A percentile compares a stretch with the other conserved stretches of the same genome.
These are phyloP conservation scores for Fonsecaea pedrosoi DNA, from an alignment of 2,329 filamentous ascomycete genomes.

Conservation along the genomic window DNA sequence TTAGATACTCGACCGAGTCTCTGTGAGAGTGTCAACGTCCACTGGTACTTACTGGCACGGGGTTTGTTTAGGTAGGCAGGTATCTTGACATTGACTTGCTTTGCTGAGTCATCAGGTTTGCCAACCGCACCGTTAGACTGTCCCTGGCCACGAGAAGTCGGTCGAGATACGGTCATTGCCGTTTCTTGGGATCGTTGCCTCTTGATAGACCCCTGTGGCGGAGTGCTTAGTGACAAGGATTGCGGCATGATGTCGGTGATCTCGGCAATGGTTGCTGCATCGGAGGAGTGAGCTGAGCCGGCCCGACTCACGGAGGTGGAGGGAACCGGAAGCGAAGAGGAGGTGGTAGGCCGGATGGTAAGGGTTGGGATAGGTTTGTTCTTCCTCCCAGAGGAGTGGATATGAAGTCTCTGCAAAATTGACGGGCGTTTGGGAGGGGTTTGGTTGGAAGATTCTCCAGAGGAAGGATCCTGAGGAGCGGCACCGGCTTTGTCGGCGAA, in stretches of 20 bases:
- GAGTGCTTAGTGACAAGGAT: slow-evolving; percentile 34
- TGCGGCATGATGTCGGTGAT: slow-evolving; percentile 39
- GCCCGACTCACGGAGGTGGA: slow-evolving; percentile 31
- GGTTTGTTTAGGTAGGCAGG: slow-evolving; percentile 39
- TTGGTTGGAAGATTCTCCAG: slow-evolving; percentile 33
- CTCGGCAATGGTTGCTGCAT: slow-evolving; percentile 37
- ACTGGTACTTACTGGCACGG: slow-evolving; percentile 35
- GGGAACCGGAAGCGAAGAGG: slow-evolving; percentile 31
- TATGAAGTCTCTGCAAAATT: slow-evolving; percentile 39
- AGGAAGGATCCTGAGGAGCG: slow-evolving; percentile 35
- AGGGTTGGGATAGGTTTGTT: slow-evolving; percentile 35
- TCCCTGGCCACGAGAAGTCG: slow-evolving; percentile 22
- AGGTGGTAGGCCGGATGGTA: slow-evolving; percentile 33
- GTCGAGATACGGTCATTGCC: slow-evolving; percentile 11
- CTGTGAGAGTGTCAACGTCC: not conserved
- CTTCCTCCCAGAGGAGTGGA: slow-evolving; percentile 34
- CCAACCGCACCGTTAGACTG: slow-evolving; percentile 19
- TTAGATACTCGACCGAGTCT: not conserved
- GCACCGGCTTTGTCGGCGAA: slow-evolving; percentile 40
- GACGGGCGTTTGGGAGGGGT: slow-evolving; percentile 31
- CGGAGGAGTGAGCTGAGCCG: slow-evolving; percentile 34
- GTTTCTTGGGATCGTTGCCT: slow-evolving; percentile 37
- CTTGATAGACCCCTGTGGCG: slow-evolving; percentile 31
- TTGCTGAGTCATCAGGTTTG: slow-evolving; percentile 19
- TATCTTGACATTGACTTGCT: slow-evolving; percentile 30